A percentile compares a stretch with the other conserved stretches of the same genome.
Evolutionary conservation across 805 yeast species (phyloP).

Genomic region (Maudiozyma turicensis): DNA sequence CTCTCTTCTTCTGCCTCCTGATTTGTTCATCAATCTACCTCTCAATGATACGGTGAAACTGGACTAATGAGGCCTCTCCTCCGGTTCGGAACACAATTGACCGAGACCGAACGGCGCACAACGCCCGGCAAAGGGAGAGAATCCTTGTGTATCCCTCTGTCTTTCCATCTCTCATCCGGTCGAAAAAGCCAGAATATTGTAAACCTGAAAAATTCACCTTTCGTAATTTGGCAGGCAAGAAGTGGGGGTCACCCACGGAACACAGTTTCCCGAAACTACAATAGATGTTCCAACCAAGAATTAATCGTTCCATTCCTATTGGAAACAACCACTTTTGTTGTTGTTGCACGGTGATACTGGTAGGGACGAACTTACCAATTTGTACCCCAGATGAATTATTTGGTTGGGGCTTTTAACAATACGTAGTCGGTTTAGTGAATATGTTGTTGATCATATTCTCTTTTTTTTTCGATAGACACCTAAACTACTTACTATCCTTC

Average conservation of each 20-base stretch:
- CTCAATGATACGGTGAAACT: too few relatives aligned
- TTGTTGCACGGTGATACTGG: background rate
- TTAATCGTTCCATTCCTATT: background rate
- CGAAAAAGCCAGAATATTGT: too few relatives aligned
- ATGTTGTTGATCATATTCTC: background rate
- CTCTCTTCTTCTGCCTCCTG: too few relatives aligned
- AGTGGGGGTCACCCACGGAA: background rate
- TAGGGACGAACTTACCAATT: background rate
- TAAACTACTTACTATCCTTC: background rate
- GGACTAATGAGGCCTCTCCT: too few relatives aligned
- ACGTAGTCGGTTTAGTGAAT: background rate
- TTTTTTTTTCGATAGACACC: background rate
- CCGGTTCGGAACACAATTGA: too few relatives aligned
- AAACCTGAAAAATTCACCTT: background rate
- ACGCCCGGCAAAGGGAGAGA: too few relatives aligned
- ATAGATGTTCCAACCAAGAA: background rate
- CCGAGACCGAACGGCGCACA: too few relatives aligned
- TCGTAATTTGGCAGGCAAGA: background rate
- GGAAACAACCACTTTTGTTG: background rate
- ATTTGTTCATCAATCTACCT: too few relatives aligned
- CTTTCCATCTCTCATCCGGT: too few relatives aligned
- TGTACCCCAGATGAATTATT: background rate
- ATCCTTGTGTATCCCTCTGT: too few relatives aligned
- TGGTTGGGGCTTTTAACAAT: background rate
- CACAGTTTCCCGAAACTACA: background rate